A percentile compares a stretch with the other conserved stretches of the same genome.
phyloP scores from a whole-genome alignment of 169 alveolate genomes.

The Cryptosporidium felis region DNA sequence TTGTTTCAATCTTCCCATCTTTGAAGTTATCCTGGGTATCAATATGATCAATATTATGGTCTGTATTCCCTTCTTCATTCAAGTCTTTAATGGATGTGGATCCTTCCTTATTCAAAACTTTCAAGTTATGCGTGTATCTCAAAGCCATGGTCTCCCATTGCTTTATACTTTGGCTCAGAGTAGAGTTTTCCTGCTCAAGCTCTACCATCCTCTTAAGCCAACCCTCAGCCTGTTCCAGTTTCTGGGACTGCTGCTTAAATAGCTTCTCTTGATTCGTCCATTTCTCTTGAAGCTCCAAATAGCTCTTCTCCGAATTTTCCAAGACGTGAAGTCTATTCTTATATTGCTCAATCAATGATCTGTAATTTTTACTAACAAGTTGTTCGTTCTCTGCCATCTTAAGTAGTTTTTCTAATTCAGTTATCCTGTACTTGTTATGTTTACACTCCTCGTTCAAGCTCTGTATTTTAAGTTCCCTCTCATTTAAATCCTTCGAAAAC shows the following conservation, averaged over 20 bases:
- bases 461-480: slow-evolving; percentile 30
- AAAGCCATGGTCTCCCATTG: slow-evolving; percentile 71
- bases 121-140: slow-evolving; percentile 57
- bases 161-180: slow-evolving; percentile 29
- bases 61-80: not conserved
- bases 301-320: slow-evolving; percentile 35
- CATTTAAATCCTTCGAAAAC: not conserved
- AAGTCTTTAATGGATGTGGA: not conserved
- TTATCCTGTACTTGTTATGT: slow-evolving; percentile 54
- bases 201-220: slow-evolving; percentile 63
- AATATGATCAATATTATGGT: not conserved
- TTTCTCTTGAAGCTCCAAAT: slow-evolving; percentile 42
- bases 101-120: slow-evolving; percentile 16
- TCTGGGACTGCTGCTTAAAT: slow-evolving; percentile 23
- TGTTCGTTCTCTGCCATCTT: slow-evolving; percentile 71
- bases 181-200: slow-evolving; percentile 34
- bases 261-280: slow-evolving; percentile 44
- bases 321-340: slow-evolving; percentile 30
- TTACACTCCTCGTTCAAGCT: slow-evolving; percentile 21
- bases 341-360: slow-evolving; percentile 66
- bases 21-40: too few relatives aligned
- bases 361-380: slow-evolving; percentile 44
- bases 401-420: slow-evolving; percentile 49
- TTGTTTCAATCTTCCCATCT: too few relatives aligned
- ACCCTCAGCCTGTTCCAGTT: slow-evolving; percentile 41